Base-by-base conservation (phyloP, 352 stramenopile genomes). In the Phytophthora agathidicida region DNA sequence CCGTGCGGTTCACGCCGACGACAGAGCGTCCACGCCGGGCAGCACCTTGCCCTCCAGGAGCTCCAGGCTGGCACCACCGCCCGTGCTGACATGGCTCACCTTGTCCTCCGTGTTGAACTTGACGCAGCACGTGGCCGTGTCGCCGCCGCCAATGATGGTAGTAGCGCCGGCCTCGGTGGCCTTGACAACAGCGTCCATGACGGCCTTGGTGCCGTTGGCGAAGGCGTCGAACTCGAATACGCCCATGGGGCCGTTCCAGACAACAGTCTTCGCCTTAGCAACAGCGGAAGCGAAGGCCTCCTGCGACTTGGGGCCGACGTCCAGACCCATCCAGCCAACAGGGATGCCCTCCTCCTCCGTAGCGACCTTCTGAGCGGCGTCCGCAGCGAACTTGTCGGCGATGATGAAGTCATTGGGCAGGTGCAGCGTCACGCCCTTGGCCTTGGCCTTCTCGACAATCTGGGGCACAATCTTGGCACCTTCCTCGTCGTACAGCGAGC, bases 161-260 rank as follows among this genome's bases (percentile, higher is more conserved):
- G 96, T 98, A 32, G 93, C 93, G 45, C 96, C 97, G 2, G 81
- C 77, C 56, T 91, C 88, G 42, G 97, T 99, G 43, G 95, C 83
- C 54, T 98, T 91, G 27, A 97, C 97, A 30, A 99, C 86, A 45
- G 96, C 94, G 71, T 99, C 89, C 78, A 98, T 98, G 58, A 99
- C 87, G 39, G 68, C 79, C 65, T 99, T 98, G 14, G 97, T 99
- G 77, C 97, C 97, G 41, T 88, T 63, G 54, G 86, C 71, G 64
- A 99, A 99, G 16, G 89, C 89, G 51, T 99, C 93, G 57, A 99
- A 98, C 83, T 99, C 98, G 75, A 99, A 99, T 39, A 99, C 98
- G 53, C 98, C 98, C 95, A 99, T 99, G 22, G 98, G 98, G 48
- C 98, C 98, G 84, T 99, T 99, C 98, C 98, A 99, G 50, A 99